These are phyloP conservation scores for Gremmenia infestans DNA, from an alignment of 2,329 filamentous ascomycete species.

Conservation along the genomic window DNA sequence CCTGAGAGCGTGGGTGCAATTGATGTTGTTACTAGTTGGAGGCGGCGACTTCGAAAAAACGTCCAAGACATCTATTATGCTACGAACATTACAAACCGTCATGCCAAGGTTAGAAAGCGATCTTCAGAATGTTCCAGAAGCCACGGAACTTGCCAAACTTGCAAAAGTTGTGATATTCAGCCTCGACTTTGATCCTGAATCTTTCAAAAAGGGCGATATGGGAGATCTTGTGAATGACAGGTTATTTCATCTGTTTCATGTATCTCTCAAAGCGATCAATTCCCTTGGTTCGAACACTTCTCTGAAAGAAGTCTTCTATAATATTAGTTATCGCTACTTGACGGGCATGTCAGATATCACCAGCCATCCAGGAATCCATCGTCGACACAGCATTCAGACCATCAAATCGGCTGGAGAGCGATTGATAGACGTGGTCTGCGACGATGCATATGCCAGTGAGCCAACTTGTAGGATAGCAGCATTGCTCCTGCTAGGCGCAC, in stretches of 20 bases:
- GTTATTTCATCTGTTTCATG: constrained; percentile 85
- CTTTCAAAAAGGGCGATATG: constrained; percentile 40
- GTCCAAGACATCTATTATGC: constrained; percentile 69
- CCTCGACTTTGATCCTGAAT: constrained; percentile 52
- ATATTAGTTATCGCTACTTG: constrained; percentile 84
- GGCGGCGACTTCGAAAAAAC: constrained; percentile 73
- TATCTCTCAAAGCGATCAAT: constrained; percentile 74
- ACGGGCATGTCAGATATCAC: constrained; percentile 58
- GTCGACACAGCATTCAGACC: constrained; percentile 55
- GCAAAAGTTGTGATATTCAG: constrained; percentile 67
- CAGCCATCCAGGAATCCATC: constrained; percentile 42
- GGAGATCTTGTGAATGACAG: constrained; percentile 81
- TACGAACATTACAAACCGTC: constrained; percentile 82
- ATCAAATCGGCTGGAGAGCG: constrained; percentile 77
- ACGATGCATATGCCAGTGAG: constrained; percentile 86
- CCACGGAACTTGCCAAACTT: constrained; percentile 72
- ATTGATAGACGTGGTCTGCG: constrained; percentile 80
- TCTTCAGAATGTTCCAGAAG: constrained; percentile 62
- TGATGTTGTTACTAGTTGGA: constrained; percentile 78
- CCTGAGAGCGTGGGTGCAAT: constrained; percentile 76
- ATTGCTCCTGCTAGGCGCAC: constrained; percentile 72
- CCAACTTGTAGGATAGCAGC: constrained; percentile 79
- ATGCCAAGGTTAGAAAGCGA: constrained; percentile 81
- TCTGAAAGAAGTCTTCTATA: constrained; percentile 82
- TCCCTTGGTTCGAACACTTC: constrained; percentile 65